Evolutionary conservation across 352 stramenopile genomes (phyloP), one percentile per base, ranked within the genome.

Genomic region (Thraustochytrium sp.): DNA sequence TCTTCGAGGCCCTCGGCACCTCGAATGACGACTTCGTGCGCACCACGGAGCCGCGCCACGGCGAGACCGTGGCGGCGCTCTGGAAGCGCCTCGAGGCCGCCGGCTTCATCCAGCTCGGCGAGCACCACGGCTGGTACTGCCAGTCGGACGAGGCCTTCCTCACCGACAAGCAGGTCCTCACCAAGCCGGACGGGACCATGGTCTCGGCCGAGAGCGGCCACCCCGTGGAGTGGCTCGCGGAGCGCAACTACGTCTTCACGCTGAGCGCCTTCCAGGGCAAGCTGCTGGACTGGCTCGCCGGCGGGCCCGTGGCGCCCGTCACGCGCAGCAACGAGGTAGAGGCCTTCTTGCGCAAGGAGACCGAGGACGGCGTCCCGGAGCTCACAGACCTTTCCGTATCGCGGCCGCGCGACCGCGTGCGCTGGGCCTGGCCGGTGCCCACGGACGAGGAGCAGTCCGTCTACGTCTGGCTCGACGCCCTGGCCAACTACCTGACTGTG

Each of bases 381-480:
- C 86, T 99, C 31, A 90, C 91, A 46, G 97, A 99, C 87, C 90
- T 99, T 76, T 98, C 94, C 31, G 93, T 99, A 42, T 99, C 95
- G 53, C 88, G 97, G 77, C 92, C 97, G 48, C 94, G 93, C 1
- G 96, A 92, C 72, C 93, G 94, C 84, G 94, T 99, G 76, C 89
- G 92, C 65, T 99, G 97, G 97, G 96, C 96, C 31, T 97, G 99
- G 75, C 89, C 92, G 31, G 96, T 99, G 1, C 96, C 96, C 59
- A 90, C 87, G 9, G 91, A 96, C 76, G 86, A 89, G 42, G 86
- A 91, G 85, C 96, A 99, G 88, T 94, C 98, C 74, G 95, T 99
- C 89, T 99, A 99, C 88, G 97, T 99, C 61, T 99, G 97, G 97
- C 97, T 99, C 64, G 97, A 99, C 88, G 97, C 97, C 3, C 88